A percentile compares a stretch with the other conserved stretches of the same genome.
phyloP scores from a whole-genome alignment of 176 grass and related monocot genomes.

The Melocanna baccifera region DNA sequence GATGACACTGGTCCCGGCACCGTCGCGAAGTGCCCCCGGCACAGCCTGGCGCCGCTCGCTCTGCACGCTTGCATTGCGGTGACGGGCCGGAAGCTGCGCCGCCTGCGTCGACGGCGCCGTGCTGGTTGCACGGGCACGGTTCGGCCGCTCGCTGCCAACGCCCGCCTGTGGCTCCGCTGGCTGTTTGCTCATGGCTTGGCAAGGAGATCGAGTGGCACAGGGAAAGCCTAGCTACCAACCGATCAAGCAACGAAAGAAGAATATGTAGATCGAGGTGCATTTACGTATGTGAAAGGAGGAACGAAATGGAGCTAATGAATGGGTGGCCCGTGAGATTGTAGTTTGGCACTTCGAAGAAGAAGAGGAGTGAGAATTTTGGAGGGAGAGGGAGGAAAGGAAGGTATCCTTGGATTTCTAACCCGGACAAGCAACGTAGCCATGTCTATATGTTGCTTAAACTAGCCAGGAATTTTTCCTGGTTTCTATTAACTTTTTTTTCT shows the following conservation, averaged over 20 bases:
- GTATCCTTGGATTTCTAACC: slow-evolving; percentile 48
- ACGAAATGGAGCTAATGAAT: background rate
- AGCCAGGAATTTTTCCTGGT: slow-evolving; percentile 1
- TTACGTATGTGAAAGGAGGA: background rate
- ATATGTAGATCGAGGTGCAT: too few species aligned
- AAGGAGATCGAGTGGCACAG: background rate
- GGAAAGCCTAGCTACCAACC: background rate
- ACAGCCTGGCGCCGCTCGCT: background rate
- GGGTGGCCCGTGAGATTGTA: background rate
- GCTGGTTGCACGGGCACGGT: background rate
- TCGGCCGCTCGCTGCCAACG: background rate
- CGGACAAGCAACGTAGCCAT: slow-evolving; percentile 41
- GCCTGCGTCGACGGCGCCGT: background rate
- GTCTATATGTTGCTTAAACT: background rate
- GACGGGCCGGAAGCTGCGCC: background rate
- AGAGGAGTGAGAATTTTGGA: slow-evolving; percentile 35
- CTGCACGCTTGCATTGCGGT: background rate
- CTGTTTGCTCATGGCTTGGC: slow-evolving; percentile 28
- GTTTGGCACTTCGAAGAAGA: background rate
- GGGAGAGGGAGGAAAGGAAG: slow-evolving; percentile 47
- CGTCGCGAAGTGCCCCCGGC: background rate
- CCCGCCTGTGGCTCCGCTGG: background rate
- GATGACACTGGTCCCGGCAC: background rate
- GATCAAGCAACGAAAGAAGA: too few species aligned
- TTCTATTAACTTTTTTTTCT: too few species aligned